These are phyloP conservation scores for Colletotrichum kahawae DNA, from an alignment of 2,329 filamentous ascomycete species.

Conservation along the genomic window DNA sequence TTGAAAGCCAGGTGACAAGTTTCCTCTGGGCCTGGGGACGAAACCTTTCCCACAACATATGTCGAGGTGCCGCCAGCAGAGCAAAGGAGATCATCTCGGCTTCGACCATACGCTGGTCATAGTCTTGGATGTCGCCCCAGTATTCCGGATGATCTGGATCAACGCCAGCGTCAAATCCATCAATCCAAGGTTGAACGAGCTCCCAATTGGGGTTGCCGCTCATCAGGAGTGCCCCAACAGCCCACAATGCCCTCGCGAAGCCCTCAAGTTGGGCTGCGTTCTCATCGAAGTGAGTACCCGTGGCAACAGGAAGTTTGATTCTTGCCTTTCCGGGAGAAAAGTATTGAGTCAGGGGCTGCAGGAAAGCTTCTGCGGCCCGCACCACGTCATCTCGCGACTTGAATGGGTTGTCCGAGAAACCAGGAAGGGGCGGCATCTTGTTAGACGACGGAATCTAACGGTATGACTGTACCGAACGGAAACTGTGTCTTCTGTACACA, in stretches of 20 bases:
- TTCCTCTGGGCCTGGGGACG: background rate
- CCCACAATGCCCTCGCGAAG: background rate
- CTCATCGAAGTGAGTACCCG: background rate
- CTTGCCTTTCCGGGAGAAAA: background rate
- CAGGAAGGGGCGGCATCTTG: background rate
- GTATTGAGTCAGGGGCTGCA: background rate
- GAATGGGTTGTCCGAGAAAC: background rate
- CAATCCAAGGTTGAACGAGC: background rate
- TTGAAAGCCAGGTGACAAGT: background rate
- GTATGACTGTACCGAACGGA: background rate
- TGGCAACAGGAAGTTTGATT: background rate
- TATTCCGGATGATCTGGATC: background rate
- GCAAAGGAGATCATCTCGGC: background rate
- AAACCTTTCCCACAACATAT: background rate
- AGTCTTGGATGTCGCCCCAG: background rate
- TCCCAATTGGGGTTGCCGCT: background rate
- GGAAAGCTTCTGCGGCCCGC: background rate
- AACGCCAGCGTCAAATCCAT: background rate
- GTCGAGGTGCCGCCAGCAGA: background rate
- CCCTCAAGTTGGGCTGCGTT: background rate
- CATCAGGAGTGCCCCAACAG: background rate
- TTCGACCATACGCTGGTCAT: slow-evolving; percentile 10
- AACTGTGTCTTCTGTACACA: background rate
- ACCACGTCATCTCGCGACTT: background rate
- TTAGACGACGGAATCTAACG: background rate